Conservation (phyloP, 1,284 basidiomycete species). For the Malassezia obtusa region DNA sequence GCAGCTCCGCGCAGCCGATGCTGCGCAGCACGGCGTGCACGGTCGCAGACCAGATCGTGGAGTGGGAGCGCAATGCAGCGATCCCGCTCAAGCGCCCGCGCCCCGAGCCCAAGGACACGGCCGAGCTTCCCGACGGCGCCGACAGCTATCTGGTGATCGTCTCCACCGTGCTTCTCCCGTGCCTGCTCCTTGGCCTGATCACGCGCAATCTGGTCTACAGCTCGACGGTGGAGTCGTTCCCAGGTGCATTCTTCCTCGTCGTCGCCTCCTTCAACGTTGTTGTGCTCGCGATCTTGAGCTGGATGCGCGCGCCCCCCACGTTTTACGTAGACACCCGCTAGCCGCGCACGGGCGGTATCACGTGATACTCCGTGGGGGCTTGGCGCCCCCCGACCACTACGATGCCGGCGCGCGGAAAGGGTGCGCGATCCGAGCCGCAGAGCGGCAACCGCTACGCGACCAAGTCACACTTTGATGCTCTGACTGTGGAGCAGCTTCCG, state of each 20-base stretch:
- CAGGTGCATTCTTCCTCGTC: constrained; percentile 11
- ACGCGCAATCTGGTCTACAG: constrained; percentile 12
- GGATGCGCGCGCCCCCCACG: constrained; percentile 5
- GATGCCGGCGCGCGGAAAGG: background rate
- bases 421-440: background rate
- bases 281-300: background rate
- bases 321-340: background rate
- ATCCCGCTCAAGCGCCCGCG: background rate
- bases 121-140: constrained; percentile 2
- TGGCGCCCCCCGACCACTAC: background rate
- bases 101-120: background rate
- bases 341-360: background rate
- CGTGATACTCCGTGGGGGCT: background rate
- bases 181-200: constrained; percentile 5
- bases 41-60: constrained; percentile 8
- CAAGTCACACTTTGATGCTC: constrained; percentile 1
- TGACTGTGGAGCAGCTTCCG: background rate
- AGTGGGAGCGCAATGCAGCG: background rate
- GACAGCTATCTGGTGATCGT: constrained; percentile 17
- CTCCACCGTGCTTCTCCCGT: constrained; percentile 12
- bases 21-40: constrained; percentile 16
- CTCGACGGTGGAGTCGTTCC: constrained; percentile 5
- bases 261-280: constrained; percentile 4
- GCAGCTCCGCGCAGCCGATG: constrained; percentile 7
- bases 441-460: constrained; percentile 6